Conservation (phyloP, 2,329 filamentous ascomycete genomes). For the Boeremia lycopersici region DNA sequence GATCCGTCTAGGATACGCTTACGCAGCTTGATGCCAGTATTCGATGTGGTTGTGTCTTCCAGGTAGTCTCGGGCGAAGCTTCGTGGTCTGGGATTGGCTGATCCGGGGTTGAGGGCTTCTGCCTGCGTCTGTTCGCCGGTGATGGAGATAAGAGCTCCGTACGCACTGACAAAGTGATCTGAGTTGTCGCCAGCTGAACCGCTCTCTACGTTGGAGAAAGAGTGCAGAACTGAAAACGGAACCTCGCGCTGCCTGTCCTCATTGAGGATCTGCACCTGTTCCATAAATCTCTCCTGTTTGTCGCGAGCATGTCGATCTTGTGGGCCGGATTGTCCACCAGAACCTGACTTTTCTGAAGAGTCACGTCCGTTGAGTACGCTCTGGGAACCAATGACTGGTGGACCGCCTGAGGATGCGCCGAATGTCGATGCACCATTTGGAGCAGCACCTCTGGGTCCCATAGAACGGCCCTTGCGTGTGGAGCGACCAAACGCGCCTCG, state of each 20-base stretch:
- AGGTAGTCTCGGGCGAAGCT: constrained; percentile 79
- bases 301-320: constrained; percentile 80
- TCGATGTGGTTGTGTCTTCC: constrained; percentile 72
- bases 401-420: constrained; percentile 69
- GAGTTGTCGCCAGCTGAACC: constrained; percentile 74
- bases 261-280: constrained; percentile 81
- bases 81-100: constrained; percentile 73
- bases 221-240: constrained; percentile 74
- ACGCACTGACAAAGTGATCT: constrained; percentile 79
- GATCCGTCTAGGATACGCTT: constrained; percentile 82
- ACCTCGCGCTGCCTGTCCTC: constrained; percentile 68
- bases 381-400: constrained; percentile 83
- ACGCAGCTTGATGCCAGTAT: constrained; percentile 68
- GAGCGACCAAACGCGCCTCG: constrained; percentile 61
- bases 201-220: constrained; percentile 76
- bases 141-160: constrained; percentile 79
- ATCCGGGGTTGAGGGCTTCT: constrained; percentile 60
- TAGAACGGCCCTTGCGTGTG: constrained; percentile 49
- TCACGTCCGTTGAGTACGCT: constrained; percentile 65
- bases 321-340: constrained; percentile 56
- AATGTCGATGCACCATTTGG: constrained; percentile 53
- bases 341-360: constrained; percentile 62
- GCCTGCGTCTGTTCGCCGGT: constrained; percentile 68
- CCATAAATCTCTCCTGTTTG: constrained; percentile 81
- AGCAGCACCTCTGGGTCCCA: constrained; percentile 44